phyloP scores from a whole-genome alignment of 2,329 filamentous ascomycete genomes.

The Colletotrichum sp. region DNA sequence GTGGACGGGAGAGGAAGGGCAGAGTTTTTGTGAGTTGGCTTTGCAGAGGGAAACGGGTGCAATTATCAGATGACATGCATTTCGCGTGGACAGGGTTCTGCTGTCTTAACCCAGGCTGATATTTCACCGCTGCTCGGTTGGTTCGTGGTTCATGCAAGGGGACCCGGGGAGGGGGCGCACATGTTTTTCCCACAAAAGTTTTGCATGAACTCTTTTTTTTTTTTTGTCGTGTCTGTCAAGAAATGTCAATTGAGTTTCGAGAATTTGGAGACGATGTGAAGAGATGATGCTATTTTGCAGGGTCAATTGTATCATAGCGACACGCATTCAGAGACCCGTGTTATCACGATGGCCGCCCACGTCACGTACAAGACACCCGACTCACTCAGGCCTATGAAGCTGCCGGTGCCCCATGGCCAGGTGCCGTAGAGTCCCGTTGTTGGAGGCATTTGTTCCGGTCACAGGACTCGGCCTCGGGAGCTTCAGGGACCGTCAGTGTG shows the following conservation, averaged over 20 bases:
- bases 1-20: neutral
- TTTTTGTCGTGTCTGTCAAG: neutral
- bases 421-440: neutral
- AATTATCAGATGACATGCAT: slow-evolving; percentile 15
- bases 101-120: neutral
- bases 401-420: neutral
- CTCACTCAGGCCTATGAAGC: neutral
- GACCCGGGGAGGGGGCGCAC: neutral
- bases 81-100: neutral
- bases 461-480: slow-evolving; percentile 8
- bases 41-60: neutral
- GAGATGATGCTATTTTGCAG: neutral
- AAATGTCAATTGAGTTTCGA: neutral
- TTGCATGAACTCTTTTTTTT: neutral
- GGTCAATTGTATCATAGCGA: neutral
- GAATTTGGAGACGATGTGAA: neutral
- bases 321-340: neutral
- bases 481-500: slow-evolving; percentile 13
- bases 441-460: neutral
- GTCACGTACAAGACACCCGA: neutral
- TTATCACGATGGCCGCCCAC: neutral
- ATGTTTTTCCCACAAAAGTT: neutral
- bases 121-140: slow-evolving; percentile 12
- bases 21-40: neutral
- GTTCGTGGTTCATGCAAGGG: slow-evolving; percentile 20